Conservation (phyloP, 1,139 yeast species). For the Scheffersomyces cryptocercus region DNA sequence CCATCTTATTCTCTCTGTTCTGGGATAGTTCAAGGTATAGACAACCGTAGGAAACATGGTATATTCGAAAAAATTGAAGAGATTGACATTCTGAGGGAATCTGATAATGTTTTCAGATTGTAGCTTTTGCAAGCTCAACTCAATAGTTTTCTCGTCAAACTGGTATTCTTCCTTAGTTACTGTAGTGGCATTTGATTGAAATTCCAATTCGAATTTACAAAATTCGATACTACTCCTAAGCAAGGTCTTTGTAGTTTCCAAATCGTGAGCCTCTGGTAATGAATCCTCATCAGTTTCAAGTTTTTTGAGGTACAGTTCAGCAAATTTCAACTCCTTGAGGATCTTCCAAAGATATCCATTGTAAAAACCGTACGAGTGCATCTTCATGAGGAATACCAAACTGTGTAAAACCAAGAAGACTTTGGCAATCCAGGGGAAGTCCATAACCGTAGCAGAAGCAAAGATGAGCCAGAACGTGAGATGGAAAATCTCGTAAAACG, state of each 20-base stretch:
- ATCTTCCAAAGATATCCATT: constrained; percentile 85
- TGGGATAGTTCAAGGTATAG: constrained; percentile 75
- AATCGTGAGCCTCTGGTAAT: constrained; percentile 12
- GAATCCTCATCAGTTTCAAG: constrained; percentile 14
- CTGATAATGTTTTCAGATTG: constrained; percentile 24
- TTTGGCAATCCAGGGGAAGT: constrained; percentile 84
- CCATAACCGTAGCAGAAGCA: constrained; percentile 45
- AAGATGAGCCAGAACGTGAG: constrained; percentile 51
- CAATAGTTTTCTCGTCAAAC: constrained; percentile 15
- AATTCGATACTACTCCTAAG: constrained; percentile 55
- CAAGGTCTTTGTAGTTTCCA: constrained; percentile 27
- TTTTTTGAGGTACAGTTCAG: constrained; percentile 34
- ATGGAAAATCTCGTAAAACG: constrained; percentile 53
- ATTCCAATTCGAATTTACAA: constrained; percentile 62
- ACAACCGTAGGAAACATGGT: constrained; percentile 93
- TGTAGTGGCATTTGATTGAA: constrained; percentile 38
- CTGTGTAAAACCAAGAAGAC: constrained; percentile 81
- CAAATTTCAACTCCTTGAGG: constrained; percentile 53
- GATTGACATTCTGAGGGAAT: constrained; percentile 75
- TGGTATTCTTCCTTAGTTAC: constrained; percentile 13
- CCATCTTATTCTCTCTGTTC: constrained; percentile 72
- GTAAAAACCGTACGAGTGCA: constrained; percentile 86
- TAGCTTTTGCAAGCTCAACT: constrained; percentile 18
- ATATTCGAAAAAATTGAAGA: constrained; percentile 67
- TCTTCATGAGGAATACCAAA: constrained; percentile 86